Evolutionary conservation across 768 basidiomycete species (phyloP), one percentile per base, ranked within the genome.

Genomic region (Mycena filopes): DNA sequence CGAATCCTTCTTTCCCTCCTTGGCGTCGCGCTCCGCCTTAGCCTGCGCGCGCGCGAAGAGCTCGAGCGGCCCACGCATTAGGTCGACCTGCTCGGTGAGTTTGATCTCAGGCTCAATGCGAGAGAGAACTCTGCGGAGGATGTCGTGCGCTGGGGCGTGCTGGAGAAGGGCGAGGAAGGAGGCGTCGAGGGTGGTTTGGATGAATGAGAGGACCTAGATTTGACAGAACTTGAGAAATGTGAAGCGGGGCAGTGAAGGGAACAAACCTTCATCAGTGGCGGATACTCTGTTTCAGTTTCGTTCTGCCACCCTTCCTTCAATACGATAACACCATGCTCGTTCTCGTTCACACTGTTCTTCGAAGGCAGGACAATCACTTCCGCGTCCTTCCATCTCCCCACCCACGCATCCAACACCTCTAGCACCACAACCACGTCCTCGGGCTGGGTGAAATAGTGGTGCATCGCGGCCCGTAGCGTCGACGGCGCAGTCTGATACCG

Each of bases 131-230:
- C 73, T 75, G 28, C 78, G 81, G 23, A 95, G 79, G 26, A 87
- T 68, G 25, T 72, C 69, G 69, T 92, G 87, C 6, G 89, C 82
- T 0, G 88, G 87, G 16, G 83, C 75, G 71, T 93, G 82, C 64
- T 90, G 87, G 15, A 94, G 79, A 23, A 95, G 80, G 1, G 82
- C 77, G 48, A 94, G 81, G 73, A 92, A 92, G 15, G 86, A 89
- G 0, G 92, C 84, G 74, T 95, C 93, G 28, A 95, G 81, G 58
- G 93, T 73, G 7, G 81, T 79, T 76, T 91, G 89, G 10, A 90
- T 72, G 78, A 94, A 90, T 0, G 74, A 67, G 25, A 89, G 74
- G 55, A 88, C 77, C 90, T 92, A 72, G 33, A 38, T 25, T 9
- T 46, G 36, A 20, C 16, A 54, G 29, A 50, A 59, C 57, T 47